phyloP scores from a whole-genome alignment of 441 rosid genomes.

The Caryocar brasiliense region DNA sequence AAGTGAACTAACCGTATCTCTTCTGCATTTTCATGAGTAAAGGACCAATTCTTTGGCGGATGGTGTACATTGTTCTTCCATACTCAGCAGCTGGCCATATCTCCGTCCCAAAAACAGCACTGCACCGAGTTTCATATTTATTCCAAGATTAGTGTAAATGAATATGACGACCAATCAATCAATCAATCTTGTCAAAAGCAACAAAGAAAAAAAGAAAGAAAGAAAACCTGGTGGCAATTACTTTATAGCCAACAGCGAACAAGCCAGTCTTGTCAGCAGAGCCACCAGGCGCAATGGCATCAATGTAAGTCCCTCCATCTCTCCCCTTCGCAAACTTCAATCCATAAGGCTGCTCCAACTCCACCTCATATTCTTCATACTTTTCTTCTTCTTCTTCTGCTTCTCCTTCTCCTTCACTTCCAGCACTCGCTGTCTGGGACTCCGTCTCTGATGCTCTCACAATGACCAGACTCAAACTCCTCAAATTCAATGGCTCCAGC shows the following conservation, averaged over 20 bases:
- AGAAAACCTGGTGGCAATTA: conserved; percentile 78
- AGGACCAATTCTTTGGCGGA: conserved; percentile 91
- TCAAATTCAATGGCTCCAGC: neutral
- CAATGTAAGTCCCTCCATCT: conserved; percentile 89
- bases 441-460: neutral
- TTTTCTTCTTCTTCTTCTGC: conserved; percentile 17
- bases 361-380: conserved; percentile 43
- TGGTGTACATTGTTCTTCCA: conserved; percentile 88
- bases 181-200: too few relatives aligned
- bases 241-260: conserved; percentile 84
- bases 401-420: neutral
- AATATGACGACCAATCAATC: too few relatives aligned
- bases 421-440: neutral
- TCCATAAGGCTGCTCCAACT: conserved; percentile 24
- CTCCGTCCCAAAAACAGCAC: conserved; percentile 71
- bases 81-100: conserved; percentile 92
- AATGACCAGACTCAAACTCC: too few relatives aligned
- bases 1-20: conserved; percentile 50
- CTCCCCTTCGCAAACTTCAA: conserved; percentile 56
- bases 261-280: conserved; percentile 64
- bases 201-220: neutral
- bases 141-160: neutral
- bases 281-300: conserved; percentile 76
- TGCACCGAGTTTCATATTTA: neutral
- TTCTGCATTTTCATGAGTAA: conserved; percentile 64